Conservation (phyloP, 768 basidiomycete genomes). For the Pisolithus albus region DNA sequence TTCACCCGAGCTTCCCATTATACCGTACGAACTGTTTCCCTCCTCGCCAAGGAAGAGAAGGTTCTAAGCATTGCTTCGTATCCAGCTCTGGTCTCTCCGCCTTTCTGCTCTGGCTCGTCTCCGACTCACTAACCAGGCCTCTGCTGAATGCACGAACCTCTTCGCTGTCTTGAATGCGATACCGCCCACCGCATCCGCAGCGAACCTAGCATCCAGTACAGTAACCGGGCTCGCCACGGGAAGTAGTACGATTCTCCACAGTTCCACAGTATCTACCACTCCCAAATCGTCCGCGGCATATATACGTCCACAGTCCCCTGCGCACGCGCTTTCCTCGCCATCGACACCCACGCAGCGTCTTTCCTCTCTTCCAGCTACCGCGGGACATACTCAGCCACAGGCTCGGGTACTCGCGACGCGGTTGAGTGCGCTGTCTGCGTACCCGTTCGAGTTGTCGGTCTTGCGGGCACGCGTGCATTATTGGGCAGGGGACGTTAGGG, state of each 20-base stretch:
- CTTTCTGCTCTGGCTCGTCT: constrained; percentile 73
- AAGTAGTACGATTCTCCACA: not conserved
- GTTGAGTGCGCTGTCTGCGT: constrained; percentile 6
- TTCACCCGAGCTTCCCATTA: not conserved
- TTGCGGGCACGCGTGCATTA: constrained; percentile 71
- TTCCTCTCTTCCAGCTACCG: not conserved
- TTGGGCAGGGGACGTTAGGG: constrained; percentile 77
- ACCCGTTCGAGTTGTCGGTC: constrained; percentile 52
- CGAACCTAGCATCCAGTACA: not conserved
- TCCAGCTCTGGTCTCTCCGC: constrained; percentile 78
- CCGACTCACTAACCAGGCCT: constrained; percentile 80
- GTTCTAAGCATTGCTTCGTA: not conserved
- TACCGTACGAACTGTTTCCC: not conserved
- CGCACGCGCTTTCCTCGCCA: not conserved
- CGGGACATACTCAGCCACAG: not conserved
- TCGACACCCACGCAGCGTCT: not conserved
- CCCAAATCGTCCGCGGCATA: not conserved
- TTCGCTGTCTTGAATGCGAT: constrained; percentile 62
- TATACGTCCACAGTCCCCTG: not conserved
- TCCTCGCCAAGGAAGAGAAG: not conserved
- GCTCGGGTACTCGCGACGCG: not conserved
- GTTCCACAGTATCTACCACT: not conserved
- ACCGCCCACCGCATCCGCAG: constrained; percentile 28
- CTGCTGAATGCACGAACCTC: constrained; percentile 76
- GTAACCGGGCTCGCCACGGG: no score